These are phyloP conservation scores for Pseudocercospora crystallina DNA, from an alignment of 2,329 filamentous ascomycete genomes.

Conservation along the genomic window DNA sequence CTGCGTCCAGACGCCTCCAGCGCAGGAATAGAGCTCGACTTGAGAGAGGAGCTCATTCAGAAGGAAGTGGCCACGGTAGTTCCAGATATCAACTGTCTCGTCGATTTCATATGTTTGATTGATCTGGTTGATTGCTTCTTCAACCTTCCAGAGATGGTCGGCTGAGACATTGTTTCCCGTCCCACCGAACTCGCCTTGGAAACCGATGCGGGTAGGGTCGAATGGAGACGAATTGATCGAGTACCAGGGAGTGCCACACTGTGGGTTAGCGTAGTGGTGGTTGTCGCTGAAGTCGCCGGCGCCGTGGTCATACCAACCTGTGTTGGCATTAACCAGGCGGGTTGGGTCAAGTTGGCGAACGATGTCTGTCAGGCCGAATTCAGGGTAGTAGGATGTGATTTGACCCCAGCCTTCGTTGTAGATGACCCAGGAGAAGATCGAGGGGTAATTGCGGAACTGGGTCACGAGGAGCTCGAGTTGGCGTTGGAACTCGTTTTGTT, in stretches of 20 bases:
- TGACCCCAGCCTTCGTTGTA: slow-evolving; percentile 76
- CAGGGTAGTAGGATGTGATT: slow-evolving; percentile 50
- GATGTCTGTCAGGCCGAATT: slow-evolving; percentile 56
- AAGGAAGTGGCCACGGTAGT: slow-evolving; percentile 61
- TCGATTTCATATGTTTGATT: slow-evolving; percentile 69
- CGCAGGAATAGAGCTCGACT: slow-evolving; percentile 59
- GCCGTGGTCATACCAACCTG: slow-evolving; percentile 68
- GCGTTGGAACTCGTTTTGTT: slow-evolving; percentile 65
- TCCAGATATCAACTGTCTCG: slow-evolving; percentile 59
- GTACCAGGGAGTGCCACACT: slow-evolving; percentile 70
- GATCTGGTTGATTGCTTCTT: slow-evolving; percentile 58
- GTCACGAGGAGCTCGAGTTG: slow-evolving; percentile 62
- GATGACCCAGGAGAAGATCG: slow-evolving; percentile 66
- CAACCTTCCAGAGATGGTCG: slow-evolving; percentile 66
- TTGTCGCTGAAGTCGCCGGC: slow-evolving; percentile 69
- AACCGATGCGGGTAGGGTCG: slow-evolving; percentile 60
- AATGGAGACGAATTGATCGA: slow-evolving; percentile 57
- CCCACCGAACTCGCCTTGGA: slow-evolving; percentile 72
- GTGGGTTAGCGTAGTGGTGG: slow-evolving; percentile 69
- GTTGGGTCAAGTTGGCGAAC: slow-evolving; percentile 62
- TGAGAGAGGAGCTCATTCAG: slow-evolving; percentile 51
- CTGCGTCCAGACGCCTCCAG: slow-evolving; percentile 70
- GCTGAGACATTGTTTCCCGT: slow-evolving; percentile 64
- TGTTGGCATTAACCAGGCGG: slow-evolving; percentile 61
- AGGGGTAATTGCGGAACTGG: slow-evolving; percentile 64